Base-by-base conservation (phyloP, 331 rosid species). In the Stylosanthes scabra region DNA sequence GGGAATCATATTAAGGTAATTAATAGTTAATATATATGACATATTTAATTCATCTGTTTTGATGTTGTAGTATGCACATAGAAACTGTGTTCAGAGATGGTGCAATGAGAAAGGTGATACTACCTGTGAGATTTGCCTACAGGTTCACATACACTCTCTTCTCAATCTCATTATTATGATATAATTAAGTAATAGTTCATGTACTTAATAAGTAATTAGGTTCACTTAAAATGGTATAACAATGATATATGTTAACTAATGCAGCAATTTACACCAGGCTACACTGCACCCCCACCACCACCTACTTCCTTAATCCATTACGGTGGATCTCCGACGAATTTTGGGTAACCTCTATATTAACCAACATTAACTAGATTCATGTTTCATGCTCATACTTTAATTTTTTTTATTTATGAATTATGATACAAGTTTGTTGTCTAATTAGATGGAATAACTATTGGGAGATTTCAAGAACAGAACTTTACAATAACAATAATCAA, bases 1-100 rank as follows among this genome's bases (percentile, higher is more conserved):
- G 39, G 39, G 39, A 34, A 5, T 34, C 39, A 34, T n/a, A n/a
- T 3, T 34, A 5, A 34, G 1, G 3, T 34, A 20, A 20, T 20
- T 20, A 34, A 34, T 34, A 34, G 39, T 4, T 5, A 34, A 34
- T 34, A 34, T 34, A 34, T 34, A 34, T 34, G 39, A 34, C 6
- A 34, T 34, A 34, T 34, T 2, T 34, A 34, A 34, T 5, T 34
- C 39, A 4, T 34, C 39, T 34, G 39, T 5, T 34, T 34, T 34
- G 3, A 34, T 31, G 37, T 59, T 10, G 68, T 83, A 93, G 98
- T 89, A 84, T 70, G 98, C 97, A 67, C 98, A 93, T 80, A 77
- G 84, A 8, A 85, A 68, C 40, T 93, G 98, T 81, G 90, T 93
- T 56, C 98, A 93, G 80, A 86, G 96, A 83, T 93, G 98, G 98